Conservation (phyloP, 257 asterid genomes). For the Solanum boliviense region DNA sequence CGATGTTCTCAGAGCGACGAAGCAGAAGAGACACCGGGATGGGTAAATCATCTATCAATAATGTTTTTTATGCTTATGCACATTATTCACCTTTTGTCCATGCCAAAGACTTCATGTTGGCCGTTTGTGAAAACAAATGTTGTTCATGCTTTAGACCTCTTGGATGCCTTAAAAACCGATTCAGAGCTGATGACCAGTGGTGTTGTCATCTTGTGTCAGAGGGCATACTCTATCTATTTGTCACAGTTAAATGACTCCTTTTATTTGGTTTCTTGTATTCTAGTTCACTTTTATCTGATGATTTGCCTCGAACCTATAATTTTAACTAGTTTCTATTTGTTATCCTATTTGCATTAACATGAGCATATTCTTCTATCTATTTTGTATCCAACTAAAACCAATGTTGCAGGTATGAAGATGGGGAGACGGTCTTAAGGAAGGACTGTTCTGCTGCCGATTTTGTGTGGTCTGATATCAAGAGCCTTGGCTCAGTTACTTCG, state of each 20-base stretch:
- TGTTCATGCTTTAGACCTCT: not conserved
- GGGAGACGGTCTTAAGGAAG: constrained; percentile 65
- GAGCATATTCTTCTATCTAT: not conserved
- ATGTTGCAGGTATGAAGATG: constrained; percentile 69
- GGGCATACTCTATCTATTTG: not conserved
- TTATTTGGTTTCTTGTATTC: not conserved
- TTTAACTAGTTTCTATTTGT: not conserved
- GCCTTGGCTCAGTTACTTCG: constrained; percentile 74
- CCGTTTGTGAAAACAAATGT: not conserved
- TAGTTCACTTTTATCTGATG: not conserved
- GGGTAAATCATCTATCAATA: constrained; percentile 32
- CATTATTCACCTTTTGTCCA: not conserved
- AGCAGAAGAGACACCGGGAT: constrained; percentile 80
- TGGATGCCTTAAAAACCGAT: not conserved
- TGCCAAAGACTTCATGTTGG: not conserved
- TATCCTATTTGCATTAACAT: not conserved
- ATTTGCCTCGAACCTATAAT: not conserved
- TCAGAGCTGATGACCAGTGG: not conserved
- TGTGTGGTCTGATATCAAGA: constrained; percentile 60
- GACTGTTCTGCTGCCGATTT: constrained; percentile 65
- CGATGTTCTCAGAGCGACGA: constrained; percentile 64
- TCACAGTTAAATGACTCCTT: not conserved
- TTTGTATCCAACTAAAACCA: not conserved
- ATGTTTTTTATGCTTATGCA: not conserved
- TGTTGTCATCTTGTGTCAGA: not conserved